Evolutionary conservation across 805 yeast genomes (phyloP).

Genomic region (Cyberlindnera americana): DNA sequence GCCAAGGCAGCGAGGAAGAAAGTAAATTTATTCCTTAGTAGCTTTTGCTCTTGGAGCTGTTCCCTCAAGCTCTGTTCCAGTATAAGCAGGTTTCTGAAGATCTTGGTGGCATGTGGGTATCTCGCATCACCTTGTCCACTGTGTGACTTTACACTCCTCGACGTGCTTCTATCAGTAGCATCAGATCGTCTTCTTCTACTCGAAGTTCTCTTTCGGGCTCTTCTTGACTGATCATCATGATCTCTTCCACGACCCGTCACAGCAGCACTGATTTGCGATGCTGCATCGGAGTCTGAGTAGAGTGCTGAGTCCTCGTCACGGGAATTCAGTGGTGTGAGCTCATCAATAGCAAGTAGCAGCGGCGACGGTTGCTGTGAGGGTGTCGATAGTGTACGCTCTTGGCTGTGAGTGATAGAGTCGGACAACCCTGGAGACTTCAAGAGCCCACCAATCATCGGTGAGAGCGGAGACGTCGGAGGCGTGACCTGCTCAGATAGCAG

Average conservation of each 20-base stretch:
- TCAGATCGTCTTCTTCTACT: conserved; percentile 25
- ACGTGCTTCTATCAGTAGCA: conserved; percentile 24
- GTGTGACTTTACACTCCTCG: conserved; percentile 21
- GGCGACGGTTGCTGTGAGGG: conserved; percentile 22
- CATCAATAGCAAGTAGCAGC: conserved; percentile 20
- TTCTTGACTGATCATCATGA: conserved; percentile 1
- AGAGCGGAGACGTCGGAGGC: conserved; percentile 2
- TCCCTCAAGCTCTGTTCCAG: conserved; percentile 81
- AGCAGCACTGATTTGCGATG: conserved; percentile 21
- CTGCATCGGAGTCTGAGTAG: conserved; percentile 31
- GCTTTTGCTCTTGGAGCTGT: conserved; percentile 72
- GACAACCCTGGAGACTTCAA: conserved; percentile 4
- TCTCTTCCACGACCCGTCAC: conserved; percentile 6
- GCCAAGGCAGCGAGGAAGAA: conserved; percentile 38
- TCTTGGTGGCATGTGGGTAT: conserved; percentile 56
- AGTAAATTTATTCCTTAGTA: conserved; percentile 48
- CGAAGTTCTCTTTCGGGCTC: conserved; percentile 6
- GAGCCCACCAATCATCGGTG: background rate
- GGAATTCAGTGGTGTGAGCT: conserved; percentile 27
- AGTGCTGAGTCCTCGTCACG: conserved; percentile 29
- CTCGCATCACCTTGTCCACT: conserved; percentile 25
- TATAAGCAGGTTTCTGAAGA: conserved; percentile 76
- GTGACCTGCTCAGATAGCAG: background rate
- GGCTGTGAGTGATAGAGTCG: conserved; percentile 1
- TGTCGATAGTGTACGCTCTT: conserved; percentile 5